Percentiles rank a stretch among this genome's conserved stretches.
Evolutionary conservation across 2,329 filamentous ascomycete genomes (phyloP).

Genomic region (Penicillium frequentans): DNA sequence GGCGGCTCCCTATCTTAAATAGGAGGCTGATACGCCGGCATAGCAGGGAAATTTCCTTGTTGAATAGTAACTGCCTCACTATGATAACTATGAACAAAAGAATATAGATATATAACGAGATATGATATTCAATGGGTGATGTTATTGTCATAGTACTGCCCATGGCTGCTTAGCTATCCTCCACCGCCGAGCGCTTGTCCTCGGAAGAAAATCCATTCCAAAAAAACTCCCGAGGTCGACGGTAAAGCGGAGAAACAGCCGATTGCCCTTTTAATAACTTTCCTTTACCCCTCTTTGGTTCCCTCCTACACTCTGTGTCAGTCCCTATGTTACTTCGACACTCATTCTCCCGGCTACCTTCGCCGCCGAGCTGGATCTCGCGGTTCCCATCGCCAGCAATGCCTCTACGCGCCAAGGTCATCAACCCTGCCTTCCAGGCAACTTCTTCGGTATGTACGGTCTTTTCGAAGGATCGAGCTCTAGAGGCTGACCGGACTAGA

Average conservation of each 20-base stretch:
- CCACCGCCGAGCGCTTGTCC: slow-evolving; percentile 20
- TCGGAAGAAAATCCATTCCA: slow-evolving; percentile 27
- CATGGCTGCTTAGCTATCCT: neutral
- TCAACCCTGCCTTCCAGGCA: slow-evolving; percentile 57
- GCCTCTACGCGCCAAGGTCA: slow-evolving; percentile 78
- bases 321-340: slow-evolving; percentile 47
- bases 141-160: neutral
- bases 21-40: neutral
- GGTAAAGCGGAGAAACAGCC: slow-evolving; percentile 28
- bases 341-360: slow-evolving; percentile 37
- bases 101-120: neutral
- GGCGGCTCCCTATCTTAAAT: no score
- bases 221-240: slow-evolving; percentile 30
- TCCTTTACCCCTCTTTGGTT: slow-evolving; percentile 10
- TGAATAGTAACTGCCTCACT: neutral
- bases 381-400: slow-evolving; percentile 55
- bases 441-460: slow-evolving; percentile 51
- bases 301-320: slow-evolving; percentile 19
- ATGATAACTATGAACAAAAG: neutral
- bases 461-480: neutral
- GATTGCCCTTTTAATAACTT: slow-evolving; percentile 20
- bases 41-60: neutral
- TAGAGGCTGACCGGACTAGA: slow-evolving; percentile 33
- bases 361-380: slow-evolving; percentile 50
- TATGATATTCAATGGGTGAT: neutral